Evolutionary conservation across 768 basidiomycete species (phyloP), one percentile per base, ranked within the genome.

Genomic region (Pholiota microspora): DNA sequence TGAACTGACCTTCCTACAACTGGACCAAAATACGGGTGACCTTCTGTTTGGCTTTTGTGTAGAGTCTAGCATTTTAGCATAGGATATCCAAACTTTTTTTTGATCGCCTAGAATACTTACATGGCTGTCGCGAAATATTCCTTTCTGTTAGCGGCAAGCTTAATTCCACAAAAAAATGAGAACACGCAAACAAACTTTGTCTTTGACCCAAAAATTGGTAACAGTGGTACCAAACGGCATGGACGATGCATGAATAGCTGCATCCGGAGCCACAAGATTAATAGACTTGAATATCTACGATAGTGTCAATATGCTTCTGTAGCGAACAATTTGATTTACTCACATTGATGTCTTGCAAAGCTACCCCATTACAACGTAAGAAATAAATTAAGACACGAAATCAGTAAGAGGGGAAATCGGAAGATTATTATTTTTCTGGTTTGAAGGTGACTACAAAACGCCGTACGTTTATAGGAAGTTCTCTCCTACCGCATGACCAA

Each of bases 131-230:
- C 77, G 66, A 54, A 77, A 75, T 7, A 61, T 65, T 8, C 75
- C 75, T 52, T 64, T 50, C 71, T 72, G 45, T n/a, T n/a, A n/a
- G n/a, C 38, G 12, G 8, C 40, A 38, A 7, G 16, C 53, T 27
- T 27, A 24, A 7, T 45, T 9, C 32, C 9, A n/a, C n/a, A n/a
- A 24, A 12, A 3, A 24, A 13, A 25, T 10, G 10, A 15, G 9
- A 10, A 18, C 2, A 12, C 28, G 10, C n/a, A 21, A 4, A 40
- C 45, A 21, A 35, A 61, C 73, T 62, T 74, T 77, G 65, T 81
- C 79, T 53, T 77, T 73, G 1, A 77, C 76, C 72, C 73, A 79
- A 18, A 80, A 69, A 55, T 77, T 74, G 4, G 76, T 78, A 0
- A 72, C 45, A 5, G 70, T 76, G 28, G 79, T 77, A 9, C 78